Base-by-base conservation (phyloP, 768 basidiomycete species). In the Mycena belliarum region DNA sequence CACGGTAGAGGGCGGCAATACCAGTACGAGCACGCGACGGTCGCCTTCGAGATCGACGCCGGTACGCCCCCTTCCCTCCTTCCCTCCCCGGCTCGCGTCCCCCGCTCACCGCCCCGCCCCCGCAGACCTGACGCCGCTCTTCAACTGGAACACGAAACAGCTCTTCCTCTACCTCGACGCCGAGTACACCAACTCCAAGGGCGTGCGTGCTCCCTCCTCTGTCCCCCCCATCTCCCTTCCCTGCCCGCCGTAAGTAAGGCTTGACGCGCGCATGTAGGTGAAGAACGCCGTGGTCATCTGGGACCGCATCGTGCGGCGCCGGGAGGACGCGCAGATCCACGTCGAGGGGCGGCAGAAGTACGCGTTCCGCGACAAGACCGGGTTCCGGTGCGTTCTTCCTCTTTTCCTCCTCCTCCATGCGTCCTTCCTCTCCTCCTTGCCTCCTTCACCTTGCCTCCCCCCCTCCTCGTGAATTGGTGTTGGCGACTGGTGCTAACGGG, bases 61-160 rank as follows among this genome's bases (percentile, higher is more conserved):
- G 93, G 93, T 90, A 65, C 63, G 83, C 67, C 33, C 25, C 33
- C 38, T 29, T 42, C 18, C 33, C 33, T n/a, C n/a, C n/a, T n/a
- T n/a, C n/a, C n/a, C n/a, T n/a, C n/a, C n/a, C n/a, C n/a, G n/a
- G n/a, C n/a, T 20, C 9, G 12, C 10, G 7, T 49, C 38, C 40
- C 35, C 46, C 35, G 51, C 54, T 60, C 53, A 43, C 25, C 29
- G 6, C 24, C 26, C 35, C 51, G 25, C 24, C 23, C 33, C 29
- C 23, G 45, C 61, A 94, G 94, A 96, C 73, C 77, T 96, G 6
- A 76, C 82, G 10, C 84, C 94, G 14, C 78, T 96, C 28, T 96
- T 95, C 74, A 77, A 95, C 73, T 96, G 93, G 93, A 96, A 96
- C 72, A 95, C 94, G n/a, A 96, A 96, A 72, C 94, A 96, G 68